Base-by-base conservation (phyloP, 106 monocot genomes). In the Dendrobium catenatum region DNA sequence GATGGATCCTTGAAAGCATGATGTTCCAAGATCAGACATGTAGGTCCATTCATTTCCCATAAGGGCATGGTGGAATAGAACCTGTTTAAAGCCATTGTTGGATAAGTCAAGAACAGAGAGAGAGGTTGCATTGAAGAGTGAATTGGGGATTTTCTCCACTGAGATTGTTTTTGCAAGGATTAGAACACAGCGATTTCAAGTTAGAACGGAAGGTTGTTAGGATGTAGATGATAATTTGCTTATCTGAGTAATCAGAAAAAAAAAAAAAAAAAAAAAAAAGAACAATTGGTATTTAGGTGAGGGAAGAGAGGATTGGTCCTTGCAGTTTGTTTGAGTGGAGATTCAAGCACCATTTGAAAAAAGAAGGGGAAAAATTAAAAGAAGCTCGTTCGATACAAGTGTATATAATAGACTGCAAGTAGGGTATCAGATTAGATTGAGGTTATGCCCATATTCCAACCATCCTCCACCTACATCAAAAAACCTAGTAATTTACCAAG, bases 231-330 rank as follows among this genome's bases (percentile, higher is more conserved):
- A 72, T 72, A 95, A 95, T 19, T 4, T 42, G 78, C n/a, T 95
- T 95, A 55, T 89, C 79, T 0, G 95, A 95, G 85, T 86, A 95
- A 77, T 95, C 93, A n/a, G n/a, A n/a, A n/a, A n/a, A n/a, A n/a
- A n/a, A n/a, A n/a, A n/a, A n/a, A n/a, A n/a, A n/a, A n/a, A n/a
- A n/a, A n/a, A n/a, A n/a, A n/a, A n/a, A n/a, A 27, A 93, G 55
- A 80, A 92, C 5, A 0, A 79, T n/a, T 22, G 13, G 80, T 84
- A 67, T n/a, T 77, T 68, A 24, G 68, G 20, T 19, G 88, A 83
- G 9, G 88, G 93, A 18, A 89, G 80, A 6, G 93, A n/a, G 90
- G 40, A 91, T 84, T 4, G 78, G 46, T 5, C 95, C 95, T 73
- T 77, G 19, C 67, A 95, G 84, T 11, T 76, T 84, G 68, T 95